Percentiles rank a stretch among this genome's conserved stretches.
Evolutionary conservation across 1,139 yeast species (phyloP).

Genomic region (Eremothecium sinecaudum): DNA sequence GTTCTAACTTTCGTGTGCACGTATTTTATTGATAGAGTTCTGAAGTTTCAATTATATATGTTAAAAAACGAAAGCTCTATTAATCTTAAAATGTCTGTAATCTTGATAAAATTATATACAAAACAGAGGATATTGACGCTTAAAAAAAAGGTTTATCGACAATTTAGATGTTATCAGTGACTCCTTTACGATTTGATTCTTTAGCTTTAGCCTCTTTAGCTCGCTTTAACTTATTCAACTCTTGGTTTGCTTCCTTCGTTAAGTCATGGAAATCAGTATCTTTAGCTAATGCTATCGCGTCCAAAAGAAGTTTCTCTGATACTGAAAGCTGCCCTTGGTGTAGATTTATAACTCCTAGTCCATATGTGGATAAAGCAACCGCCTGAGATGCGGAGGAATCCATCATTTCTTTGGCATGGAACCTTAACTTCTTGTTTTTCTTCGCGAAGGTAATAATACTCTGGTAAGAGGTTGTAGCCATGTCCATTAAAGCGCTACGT

Average conservation of each 20-base stretch:
- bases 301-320: slow-evolving; percentile 57
- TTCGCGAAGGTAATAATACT: slow-evolving; percentile 49
- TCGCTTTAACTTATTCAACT: slow-evolving; percentile 38
- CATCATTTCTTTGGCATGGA: slow-evolving; percentile 32
- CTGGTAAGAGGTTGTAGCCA: slow-evolving; percentile 43
- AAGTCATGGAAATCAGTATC: slow-evolving; percentile 59
- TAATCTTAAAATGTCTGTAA: no score
- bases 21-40: no score
- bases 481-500: slow-evolving; percentile 36
- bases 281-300: slow-evolving; percentile 62
- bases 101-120: no score
- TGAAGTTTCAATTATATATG: no score
- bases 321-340: slow-evolving; percentile 36
- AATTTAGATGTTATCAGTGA: no score
- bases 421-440: slow-evolving; percentile 36
- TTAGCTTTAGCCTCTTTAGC: slow-evolving; percentile 7
- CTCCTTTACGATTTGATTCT: not conserved
- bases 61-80: no score
- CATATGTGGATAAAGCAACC: slow-evolving; percentile 73
- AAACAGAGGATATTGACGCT: no score
- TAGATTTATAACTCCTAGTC: slow-evolving; percentile 68
- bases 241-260: slow-evolving; percentile 56
- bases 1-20: no score
- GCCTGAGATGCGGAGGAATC: slow-evolving; percentile 47
- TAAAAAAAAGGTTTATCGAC: no score